Evolutionary conservation across 495 filamentous ascomycete species (phyloP), one percentile per base, ranked within the genome.

Genomic region (Haplographium delicatum): DNA sequence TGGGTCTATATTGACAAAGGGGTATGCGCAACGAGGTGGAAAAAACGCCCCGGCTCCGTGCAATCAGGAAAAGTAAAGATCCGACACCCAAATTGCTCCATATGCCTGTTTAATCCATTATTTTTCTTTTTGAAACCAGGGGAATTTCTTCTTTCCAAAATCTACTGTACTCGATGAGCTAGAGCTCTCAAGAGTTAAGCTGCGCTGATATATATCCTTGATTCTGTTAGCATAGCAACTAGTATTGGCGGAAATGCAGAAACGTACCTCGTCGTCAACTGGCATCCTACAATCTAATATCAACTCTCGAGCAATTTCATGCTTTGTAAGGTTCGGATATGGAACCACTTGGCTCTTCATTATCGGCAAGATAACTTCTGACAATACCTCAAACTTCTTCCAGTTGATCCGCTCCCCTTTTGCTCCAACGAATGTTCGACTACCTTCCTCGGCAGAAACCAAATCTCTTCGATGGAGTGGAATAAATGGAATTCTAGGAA

Each of bases 321-420:
- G 83, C 54, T 71, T 74, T 25, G 71, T 67, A 46, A 94, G 66
- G 50, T 84, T 79, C 47, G 80, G 76, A 60, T 96, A 96, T 13
- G 91, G 85, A 34, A 79, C 83, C 27, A 83, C 84, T 69, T 96
- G 93, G 64, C 89, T 95, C 65, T 81, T 83, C 73, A 95, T 89
- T 30, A 98, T 85, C 4, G 86, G 85, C 44, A 95, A 75, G 43
- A 98, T 77, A 20, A 96, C 85, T 50, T 96, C 91, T 4, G 89
- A 89, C 70, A 97, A 84, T 16, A 98, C 85, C 70, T 97, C 90
- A 57, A 97, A 97, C 61, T 98, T 98, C 70, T 85, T 89, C 93
- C 93, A 98, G 62, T 96, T 97, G 61, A 98, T 88, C 33, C 86
- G 75, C 50, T 85, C 82, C 15, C 72, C 75, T 50, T 85, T 81